Evolutionary conservation across 495 filamentous ascomycete genomes (phyloP).

Genomic region (Penicillium coprophilum): DNA sequence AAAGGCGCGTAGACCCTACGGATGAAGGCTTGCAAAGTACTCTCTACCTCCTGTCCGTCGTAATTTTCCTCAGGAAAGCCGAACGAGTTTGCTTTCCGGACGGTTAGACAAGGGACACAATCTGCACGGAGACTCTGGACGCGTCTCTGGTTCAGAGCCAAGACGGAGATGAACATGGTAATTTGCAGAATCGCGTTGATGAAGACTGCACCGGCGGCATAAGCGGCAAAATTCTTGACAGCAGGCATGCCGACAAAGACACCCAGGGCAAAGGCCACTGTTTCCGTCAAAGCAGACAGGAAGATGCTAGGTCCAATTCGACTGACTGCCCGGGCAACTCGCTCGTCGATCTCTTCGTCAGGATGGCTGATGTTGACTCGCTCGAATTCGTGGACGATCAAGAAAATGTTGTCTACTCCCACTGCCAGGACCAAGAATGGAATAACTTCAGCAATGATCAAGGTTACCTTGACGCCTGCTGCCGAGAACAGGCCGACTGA

Average conservation of each 20-base stretch:
- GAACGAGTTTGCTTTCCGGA: conserved; percentile 60
- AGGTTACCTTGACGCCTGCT: conserved; percentile 82
- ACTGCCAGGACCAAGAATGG: conserved; percentile 95
- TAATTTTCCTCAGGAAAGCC: conserved; percentile 55
- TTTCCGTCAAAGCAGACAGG: conserved; percentile 92
- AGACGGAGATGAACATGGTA: conserved; percentile 91
- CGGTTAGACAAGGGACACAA: conserved; percentile 83
- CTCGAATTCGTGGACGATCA: conserved; percentile 98
- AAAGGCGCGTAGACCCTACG: conserved; percentile 82
- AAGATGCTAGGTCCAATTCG: conserved; percentile 96
- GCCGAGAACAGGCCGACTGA: conserved; percentile 93
- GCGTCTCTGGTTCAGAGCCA: conserved; percentile 84
- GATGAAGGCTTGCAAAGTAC: conserved; percentile 77
- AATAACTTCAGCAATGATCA: conserved; percentile 98
- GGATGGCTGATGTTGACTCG: conserved; percentile 86
- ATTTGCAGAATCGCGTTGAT: conserved; percentile 94
- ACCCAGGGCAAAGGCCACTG: conserved; percentile 87
- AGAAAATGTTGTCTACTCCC: conserved; percentile 97
- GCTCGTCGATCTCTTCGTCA: conserved; percentile 78
- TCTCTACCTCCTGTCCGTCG: conserved; percentile 68
- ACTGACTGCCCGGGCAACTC: conserved; percentile 80
- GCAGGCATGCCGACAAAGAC: conserved; percentile 96
- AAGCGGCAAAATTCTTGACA: conserved; percentile 93
- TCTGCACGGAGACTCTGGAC: conserved; percentile 87
- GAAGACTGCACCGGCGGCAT: conserved; percentile 93